A percentile compares a stretch with the other conserved stretches of the same genome.
phyloP scores from a whole-genome alignment of 768 basidiomycete species.

The Boletus pseudopeckii region DNA sequence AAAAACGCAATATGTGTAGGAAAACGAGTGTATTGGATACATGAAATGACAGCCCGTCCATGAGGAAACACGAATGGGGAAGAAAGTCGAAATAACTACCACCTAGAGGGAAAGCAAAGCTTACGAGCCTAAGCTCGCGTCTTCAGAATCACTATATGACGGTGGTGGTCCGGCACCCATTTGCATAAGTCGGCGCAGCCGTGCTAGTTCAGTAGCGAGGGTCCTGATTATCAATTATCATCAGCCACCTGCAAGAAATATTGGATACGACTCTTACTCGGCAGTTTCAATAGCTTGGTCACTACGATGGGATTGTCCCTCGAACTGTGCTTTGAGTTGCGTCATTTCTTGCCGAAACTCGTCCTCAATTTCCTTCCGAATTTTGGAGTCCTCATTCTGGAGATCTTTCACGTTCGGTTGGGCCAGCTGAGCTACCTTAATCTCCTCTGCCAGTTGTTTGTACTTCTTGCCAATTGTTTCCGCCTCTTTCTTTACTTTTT shows the following conservation, averaged over 20 bases:
- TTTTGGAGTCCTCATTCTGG: constrained; percentile 46
- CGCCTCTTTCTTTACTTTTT: constrained; percentile 61
- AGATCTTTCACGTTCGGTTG: constrained; percentile 48
- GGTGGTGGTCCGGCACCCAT: constrained; percentile 38
- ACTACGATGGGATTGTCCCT: constrained; percentile 51
- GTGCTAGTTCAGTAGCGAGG: constrained; percentile 60
- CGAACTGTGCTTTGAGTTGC: constrained; percentile 50
- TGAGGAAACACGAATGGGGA: constrained; percentile 5
- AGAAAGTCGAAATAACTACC: constrained; percentile 5
- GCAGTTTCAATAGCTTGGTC: constrained; percentile 60
- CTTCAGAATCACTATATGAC: constrained; percentile 10
- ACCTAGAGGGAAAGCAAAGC: background rate
- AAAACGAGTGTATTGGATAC: constrained; percentile 31
- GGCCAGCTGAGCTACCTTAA: constrained; percentile 48
- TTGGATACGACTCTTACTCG: constrained; percentile 40
- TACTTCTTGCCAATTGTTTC: constrained; percentile 73
- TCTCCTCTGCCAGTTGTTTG: constrained; percentile 56
- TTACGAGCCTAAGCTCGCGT: constrained; percentile 14
- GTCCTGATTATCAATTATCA: constrained; percentile 35
- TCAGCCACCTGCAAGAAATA: background rate
- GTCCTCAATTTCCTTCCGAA: constrained; percentile 56
- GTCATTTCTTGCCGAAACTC: constrained; percentile 57
- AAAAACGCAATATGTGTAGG: constrained; percentile 20
- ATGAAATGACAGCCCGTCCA: constrained; percentile 31
- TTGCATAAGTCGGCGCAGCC: constrained; percentile 73